Evolutionary conservation across 495 filamentous ascomycete genomes (phyloP).

Genomic region (Penicillium robsamsonii): DNA sequence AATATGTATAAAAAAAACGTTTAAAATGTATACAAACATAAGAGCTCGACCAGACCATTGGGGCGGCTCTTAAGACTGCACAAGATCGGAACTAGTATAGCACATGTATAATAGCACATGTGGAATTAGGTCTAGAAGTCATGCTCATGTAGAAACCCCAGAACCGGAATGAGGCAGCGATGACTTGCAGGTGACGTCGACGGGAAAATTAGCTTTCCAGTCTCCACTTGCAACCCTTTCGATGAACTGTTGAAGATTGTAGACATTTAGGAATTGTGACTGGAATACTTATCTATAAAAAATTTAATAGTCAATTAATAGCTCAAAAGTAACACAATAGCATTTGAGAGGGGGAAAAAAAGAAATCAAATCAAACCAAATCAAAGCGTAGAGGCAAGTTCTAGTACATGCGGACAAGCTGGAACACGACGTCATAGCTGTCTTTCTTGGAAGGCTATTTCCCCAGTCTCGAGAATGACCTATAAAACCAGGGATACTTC

Average conservation of each 20-base stretch:
- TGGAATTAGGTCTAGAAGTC: no score
- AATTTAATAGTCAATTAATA: no score
- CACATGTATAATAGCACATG: no score
- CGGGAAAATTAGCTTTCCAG: constrained; percentile 2
- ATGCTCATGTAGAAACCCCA: neutral
- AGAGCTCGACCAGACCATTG: neutral
- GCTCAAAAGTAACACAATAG: no score
- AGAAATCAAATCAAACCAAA: neutral
- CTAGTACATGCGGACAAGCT: neutral
- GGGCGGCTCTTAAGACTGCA: no score
- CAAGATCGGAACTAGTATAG: no score
- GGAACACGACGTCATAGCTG: constrained; percentile 11
- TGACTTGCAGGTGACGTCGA: constrained; percentile 36
- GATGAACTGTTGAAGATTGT: neutral
- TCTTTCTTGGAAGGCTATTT: neutral
- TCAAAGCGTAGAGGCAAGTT: neutral
- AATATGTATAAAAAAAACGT: neutral
- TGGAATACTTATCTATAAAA: no score
- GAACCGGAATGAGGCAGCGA: constrained; percentile 9
- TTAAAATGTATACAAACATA: neutral
- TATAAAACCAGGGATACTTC: constrained; percentile 16
- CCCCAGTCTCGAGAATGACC: neutral
- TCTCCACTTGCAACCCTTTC: neutral
- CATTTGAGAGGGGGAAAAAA: neutral
- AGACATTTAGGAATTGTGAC: neutral